A percentile compares a stretch with the other conserved stretches of the same genome.
Conservation (phyloP, 2,329 filamentous ascomycete genomes). For the Aspergillus texensis region DNA sequence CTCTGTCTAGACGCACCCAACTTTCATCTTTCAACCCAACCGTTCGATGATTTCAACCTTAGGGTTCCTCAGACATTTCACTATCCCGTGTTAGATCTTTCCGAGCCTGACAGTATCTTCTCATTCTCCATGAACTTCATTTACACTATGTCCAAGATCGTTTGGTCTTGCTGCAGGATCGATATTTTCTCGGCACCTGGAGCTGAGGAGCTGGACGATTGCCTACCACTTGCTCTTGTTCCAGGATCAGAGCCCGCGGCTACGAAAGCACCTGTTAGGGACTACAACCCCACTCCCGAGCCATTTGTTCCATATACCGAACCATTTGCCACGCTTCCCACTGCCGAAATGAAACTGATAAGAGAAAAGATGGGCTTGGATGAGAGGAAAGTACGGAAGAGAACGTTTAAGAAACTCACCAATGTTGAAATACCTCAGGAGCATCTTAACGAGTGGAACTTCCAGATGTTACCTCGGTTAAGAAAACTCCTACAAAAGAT, state of each 20-base stretch:
- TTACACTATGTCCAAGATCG: constrained; percentile 46
- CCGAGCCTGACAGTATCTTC: constrained; percentile 43
- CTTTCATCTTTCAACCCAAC: constrained; percentile 45
- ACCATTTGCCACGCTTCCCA: constrained; percentile 22
- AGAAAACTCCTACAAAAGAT: constrained; percentile 62
- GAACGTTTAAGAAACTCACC: constrained; percentile 48
- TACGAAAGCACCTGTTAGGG: constrained; percentile 22
- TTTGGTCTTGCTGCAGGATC: constrained; percentile 45
- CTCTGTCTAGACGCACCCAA: constrained; percentile 64
- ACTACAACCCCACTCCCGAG: constrained; percentile 20
- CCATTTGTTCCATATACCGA: constrained; percentile 19
- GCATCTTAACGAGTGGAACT: constrained; percentile 62
- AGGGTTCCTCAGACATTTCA: constrained; percentile 44
- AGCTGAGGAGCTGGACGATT: constrained; percentile 46
- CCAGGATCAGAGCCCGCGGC: constrained; percentile 34
- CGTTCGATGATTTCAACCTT: constrained; percentile 44
- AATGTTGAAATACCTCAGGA: constrained; percentile 57
- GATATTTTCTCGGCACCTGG: constrained; percentile 46
- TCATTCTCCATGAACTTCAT: constrained; percentile 49
- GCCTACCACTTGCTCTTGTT: constrained; percentile 43
- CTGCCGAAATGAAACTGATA: constrained; percentile 28
- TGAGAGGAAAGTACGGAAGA: constrained; percentile 40
- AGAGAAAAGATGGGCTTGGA: constrained; percentile 25
- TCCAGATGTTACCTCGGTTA: constrained; percentile 58
- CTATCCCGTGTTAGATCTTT: constrained; percentile 47